Conservation (phyloP, 2,329 filamentous ascomycete genomes). For the Aspergillus sojae region DNA sequence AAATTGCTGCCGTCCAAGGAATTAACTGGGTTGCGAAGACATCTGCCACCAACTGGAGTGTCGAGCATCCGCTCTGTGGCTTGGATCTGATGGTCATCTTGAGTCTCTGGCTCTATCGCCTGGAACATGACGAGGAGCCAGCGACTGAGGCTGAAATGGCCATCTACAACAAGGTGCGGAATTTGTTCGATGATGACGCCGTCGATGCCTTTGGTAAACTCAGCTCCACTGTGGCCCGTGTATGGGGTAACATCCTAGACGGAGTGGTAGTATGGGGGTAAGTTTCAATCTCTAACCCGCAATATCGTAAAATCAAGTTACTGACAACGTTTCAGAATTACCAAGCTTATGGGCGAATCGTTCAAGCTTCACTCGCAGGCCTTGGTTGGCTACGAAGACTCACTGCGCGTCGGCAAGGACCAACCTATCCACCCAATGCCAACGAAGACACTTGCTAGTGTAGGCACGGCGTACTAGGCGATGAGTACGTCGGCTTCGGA, state of each 20-base stretch:
- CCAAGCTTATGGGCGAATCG: slow-evolving; percentile 92
- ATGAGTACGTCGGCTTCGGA: slow-evolving; percentile 2
- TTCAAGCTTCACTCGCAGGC: slow-evolving; percentile 97
- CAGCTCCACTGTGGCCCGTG: slow-evolving; percentile 89
- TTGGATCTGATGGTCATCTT: slow-evolving; percentile 98
- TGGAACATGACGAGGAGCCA: slow-evolving; percentile 97
- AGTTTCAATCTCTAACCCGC: slow-evolving; percentile 50
- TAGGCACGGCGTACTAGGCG: slow-evolving; percentile 45
- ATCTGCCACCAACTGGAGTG: slow-evolving; percentile 97
- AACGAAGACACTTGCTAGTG: slow-evolving; percentile 46
- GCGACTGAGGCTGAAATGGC: slow-evolving; percentile 46
- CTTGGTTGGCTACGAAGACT: slow-evolving; percentile 88
- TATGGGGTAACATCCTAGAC: slow-evolving; percentile 98
- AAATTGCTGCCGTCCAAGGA: slow-evolving; percentile 90
- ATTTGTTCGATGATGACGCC: slow-evolving; percentile 82
- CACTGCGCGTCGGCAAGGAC: slow-evolving; percentile 42
- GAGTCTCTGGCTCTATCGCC: slow-evolving; percentile 95
- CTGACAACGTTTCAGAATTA: slow-evolving; percentile 53
- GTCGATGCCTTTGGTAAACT: slow-evolving; percentile 82
- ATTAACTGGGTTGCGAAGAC: slow-evolving; percentile 98
- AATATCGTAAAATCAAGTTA: slow-evolving; percentile 10
- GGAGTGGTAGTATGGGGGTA: slow-evolving; percentile 99
- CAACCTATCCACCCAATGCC: slow-evolving; percentile 47
- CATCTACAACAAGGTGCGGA: slow-evolving; percentile 70
- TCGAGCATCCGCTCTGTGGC: slow-evolving; percentile 94